Evolutionary conservation across 2,329 filamentous ascomycete genomes (phyloP).

Genomic region (Ceratocystis huliohia): DNA sequence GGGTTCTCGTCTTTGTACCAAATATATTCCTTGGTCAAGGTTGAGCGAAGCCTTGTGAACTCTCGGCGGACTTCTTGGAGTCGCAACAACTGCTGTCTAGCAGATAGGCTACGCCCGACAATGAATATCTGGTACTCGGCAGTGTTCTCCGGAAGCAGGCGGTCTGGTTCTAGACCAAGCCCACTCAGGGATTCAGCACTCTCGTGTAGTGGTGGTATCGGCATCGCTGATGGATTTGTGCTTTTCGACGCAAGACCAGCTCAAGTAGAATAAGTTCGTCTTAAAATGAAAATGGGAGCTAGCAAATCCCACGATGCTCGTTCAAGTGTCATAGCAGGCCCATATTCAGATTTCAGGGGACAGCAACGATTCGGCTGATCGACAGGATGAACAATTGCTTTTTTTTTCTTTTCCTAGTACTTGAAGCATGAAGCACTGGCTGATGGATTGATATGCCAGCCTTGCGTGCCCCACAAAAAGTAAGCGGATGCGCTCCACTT

Average conservation of each 20-base stretch:
- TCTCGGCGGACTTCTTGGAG: slow-evolving; percentile 63
- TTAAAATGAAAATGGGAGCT: neutral
- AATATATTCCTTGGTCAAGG: slow-evolving; percentile 70
- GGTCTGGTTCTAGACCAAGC: neutral
- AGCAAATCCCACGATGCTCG: too few relatives aligned
- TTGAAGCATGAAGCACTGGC: too few relatives aligned
- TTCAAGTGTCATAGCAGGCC: too few relatives aligned
- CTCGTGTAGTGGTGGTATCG: neutral
- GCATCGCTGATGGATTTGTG: neutral
- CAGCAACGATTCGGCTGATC: too few relatives aligned
- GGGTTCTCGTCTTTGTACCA: slow-evolving; percentile 82
- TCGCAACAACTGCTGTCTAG: slow-evolving; percentile 46
- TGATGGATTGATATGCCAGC: too few relatives aligned
- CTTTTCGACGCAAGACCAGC: neutral
- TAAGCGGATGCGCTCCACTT: too few relatives aligned
- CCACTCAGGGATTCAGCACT: neutral
- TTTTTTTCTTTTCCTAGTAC: too few relatives aligned
- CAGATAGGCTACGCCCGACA: slow-evolving; percentile 42
- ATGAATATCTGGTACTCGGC: slow-evolving; percentile 75
- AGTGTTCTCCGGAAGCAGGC: slow-evolving; percentile 59
- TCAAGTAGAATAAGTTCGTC: neutral
- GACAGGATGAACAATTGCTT: too few relatives aligned
- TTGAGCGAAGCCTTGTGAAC: slow-evolving; percentile 48
- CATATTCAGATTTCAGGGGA: too few relatives aligned
- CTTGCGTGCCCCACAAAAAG: too few relatives aligned